phyloP scores from a whole-genome alignment of 2,329 filamentous ascomycete species.

The Ascochyta rabiei region DNA sequence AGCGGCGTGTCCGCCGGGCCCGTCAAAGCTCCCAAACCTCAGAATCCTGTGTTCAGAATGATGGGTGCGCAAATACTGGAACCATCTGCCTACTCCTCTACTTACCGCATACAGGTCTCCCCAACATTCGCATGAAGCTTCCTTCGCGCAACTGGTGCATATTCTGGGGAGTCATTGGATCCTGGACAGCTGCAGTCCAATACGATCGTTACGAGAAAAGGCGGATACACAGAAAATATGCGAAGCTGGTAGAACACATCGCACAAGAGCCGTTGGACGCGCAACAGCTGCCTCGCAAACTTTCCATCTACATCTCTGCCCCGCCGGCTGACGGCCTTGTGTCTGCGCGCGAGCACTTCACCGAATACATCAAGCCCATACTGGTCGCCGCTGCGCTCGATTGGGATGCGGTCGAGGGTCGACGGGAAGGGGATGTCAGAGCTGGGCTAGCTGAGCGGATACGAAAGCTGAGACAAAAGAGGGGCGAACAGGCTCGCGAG shows the following conservation, averaged over 20 bases:
- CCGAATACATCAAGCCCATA: conserved; percentile 93
- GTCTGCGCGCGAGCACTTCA: conserved; percentile 89
- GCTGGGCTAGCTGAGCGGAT: conserved; percentile 87
- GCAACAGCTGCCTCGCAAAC: conserved; percentile 76
- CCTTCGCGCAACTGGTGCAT: conserved; percentile 98
- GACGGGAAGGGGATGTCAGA: conserved; percentile 89
- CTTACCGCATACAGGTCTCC: conserved; percentile 66
- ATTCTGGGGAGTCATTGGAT: conserved; percentile 79
- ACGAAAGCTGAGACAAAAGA: conserved; percentile 67
- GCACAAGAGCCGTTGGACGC: conserved; percentile 75
- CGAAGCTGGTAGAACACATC: conserved; percentile 81
- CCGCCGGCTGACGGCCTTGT: conserved; percentile 87
- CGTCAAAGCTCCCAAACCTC: conserved; percentile 39
- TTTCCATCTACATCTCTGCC: conserved; percentile 84
- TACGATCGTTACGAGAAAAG: conserved; percentile 94
- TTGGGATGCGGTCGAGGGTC: conserved; percentile 93
- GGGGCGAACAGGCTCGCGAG: conserved; percentile 58
- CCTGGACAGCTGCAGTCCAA: conserved; percentile 79
- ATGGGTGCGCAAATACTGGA: conserved; percentile 38
- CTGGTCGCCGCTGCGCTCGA: conserved; percentile 88
- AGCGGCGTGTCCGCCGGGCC: conserved; percentile 29
- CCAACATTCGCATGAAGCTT: conserved; percentile 79
- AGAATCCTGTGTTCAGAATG: conserved; percentile 49
- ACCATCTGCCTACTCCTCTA: conserved; percentile 10
- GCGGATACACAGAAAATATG: conserved; percentile 84